Evolutionary conservation across 192 early-diverging fungal genomes (phyloP).

Genomic region (Backusella liffmaniae): DNA sequence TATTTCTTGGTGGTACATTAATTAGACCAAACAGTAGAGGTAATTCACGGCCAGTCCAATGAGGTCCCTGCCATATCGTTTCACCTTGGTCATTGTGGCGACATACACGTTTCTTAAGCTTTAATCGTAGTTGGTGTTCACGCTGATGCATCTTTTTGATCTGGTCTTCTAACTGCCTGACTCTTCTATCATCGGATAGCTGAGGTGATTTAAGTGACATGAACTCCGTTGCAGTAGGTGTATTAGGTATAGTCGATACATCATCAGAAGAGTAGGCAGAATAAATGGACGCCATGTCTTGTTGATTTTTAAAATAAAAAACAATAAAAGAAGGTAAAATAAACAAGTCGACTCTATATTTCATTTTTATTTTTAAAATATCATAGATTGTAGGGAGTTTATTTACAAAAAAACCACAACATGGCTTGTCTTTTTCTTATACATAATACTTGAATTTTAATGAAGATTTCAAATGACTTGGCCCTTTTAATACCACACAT

Average conservation of each 20-base stretch:
- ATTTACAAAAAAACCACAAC: conserved; percentile 1
- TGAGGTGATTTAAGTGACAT: background rate
- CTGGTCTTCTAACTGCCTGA: background rate
- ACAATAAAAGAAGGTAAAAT: background rate
- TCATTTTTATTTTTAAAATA: background rate
- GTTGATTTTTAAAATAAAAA: background rate
- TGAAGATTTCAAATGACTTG: too few species aligned
- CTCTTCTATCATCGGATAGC: background rate
- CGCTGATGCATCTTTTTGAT: background rate
- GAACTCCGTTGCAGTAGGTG: background rate
- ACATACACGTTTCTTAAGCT: background rate
- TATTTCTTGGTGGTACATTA: background rate
- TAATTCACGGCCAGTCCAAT: background rate
- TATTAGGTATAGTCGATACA: background rate
- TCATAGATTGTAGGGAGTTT: background rate
- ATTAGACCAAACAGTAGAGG: background rate
- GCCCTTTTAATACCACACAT: too few species aligned
- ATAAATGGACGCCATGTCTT: background rate
- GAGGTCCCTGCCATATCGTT: background rate
- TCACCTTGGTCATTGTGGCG: background rate
- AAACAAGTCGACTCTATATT: background rate
- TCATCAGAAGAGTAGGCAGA: conserved; percentile 2
- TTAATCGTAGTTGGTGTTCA: background rate
- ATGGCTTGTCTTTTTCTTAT: background rate
- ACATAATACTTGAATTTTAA: too few species aligned